Percentiles rank a stretch among this genome's conserved stretches.
These are phyloP conservation scores for Penicillium coffeae DNA, from an alignment of 495 filamentous ascomycete genomes.

Conservation along the genomic window DNA sequence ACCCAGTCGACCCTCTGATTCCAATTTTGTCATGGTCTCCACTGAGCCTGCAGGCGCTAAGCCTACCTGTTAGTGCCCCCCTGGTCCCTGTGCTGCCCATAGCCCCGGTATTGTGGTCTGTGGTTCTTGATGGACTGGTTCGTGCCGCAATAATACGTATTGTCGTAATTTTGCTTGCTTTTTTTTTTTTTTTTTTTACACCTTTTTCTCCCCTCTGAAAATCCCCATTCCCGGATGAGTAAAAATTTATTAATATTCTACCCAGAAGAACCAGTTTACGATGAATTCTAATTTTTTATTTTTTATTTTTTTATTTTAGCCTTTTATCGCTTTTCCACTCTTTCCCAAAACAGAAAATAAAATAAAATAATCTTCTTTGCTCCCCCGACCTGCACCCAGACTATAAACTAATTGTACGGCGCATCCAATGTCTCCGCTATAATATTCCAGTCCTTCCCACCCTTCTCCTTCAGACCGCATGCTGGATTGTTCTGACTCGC, in stretches of 20 bases:
- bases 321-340: conserved; percentile 5
- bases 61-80: background rate
- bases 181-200: background rate
- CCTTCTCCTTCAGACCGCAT: conserved; percentile 8
- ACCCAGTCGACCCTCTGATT: no score
- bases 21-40: background rate
- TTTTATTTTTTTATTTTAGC: conserved; percentile 16
- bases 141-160: conserved; percentile 1
- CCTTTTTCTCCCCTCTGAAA: background rate
- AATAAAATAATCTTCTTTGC: conserved; percentile 4
- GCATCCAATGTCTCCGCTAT: conserved; percentile 17
- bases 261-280: conserved; percentile 3
- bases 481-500: conserved; percentile 8
- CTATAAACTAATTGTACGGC: conserved; percentile 12
- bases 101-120: background rate
- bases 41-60: conserved; percentile 1
- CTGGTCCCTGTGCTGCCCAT: conserved; percentile 1
- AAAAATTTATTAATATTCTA: background rate
- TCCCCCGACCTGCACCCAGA: background rate
- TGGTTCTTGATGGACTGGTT: background rate
- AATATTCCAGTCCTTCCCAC: conserved; percentile 27
- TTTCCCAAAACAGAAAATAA: background rate
- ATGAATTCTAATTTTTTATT: conserved; percentile 9
- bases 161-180: background rate
- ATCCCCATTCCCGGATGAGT: background rate